Base-by-base conservation (phyloP, 805 yeast species). In the Lipomyces chichibuensis region DNA sequence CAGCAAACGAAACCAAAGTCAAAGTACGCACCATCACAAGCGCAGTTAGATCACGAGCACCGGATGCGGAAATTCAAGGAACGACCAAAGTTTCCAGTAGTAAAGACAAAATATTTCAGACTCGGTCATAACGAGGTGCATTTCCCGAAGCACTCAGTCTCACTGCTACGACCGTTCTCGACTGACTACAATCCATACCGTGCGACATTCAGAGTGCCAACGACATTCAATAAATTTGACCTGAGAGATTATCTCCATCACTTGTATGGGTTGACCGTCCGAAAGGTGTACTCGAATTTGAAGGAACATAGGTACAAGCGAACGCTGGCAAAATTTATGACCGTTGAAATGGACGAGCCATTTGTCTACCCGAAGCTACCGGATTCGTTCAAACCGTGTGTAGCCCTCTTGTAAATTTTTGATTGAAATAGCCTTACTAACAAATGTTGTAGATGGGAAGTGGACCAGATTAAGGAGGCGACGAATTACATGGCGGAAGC, bases 151-250 rank as follows among this genome's bases (percentile, higher is more conserved):
- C 97, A 96, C 0, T 83, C 94, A 69, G 82, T 94, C 51, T 86
- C 90, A 60, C 81, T 94, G 39, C 80, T 95, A 69, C 85, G 97
- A 76, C 97, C 98, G n/a, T 58, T 58, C 52, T n/a, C 63, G 46
- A 27, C 60, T 32, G 70, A 69, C 55, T 67, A 67, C 63, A 61
- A 69, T 17, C 99, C 99, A 59, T 93, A 90, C 80, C 98, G 92
- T 79, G 98, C 98, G 60, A 92, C 92, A 77, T 95, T 95, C 79
- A 86, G 91, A 71, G 99, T 96, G 23, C 99, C 99, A 17, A 87
- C 90, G 75, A 86, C 91, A 64, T 93, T 95, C 84, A 95, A 95
- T 82, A 94, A 93, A 78, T 83, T 95, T 80, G 98, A 94, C 78
- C 83, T 95, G 69, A 86, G 99, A 78, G 99, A 95, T 80, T 95